Base-by-base conservation (phyloP, 2,329 filamentous ascomycete species). In the Penicillium sp. region DNA sequence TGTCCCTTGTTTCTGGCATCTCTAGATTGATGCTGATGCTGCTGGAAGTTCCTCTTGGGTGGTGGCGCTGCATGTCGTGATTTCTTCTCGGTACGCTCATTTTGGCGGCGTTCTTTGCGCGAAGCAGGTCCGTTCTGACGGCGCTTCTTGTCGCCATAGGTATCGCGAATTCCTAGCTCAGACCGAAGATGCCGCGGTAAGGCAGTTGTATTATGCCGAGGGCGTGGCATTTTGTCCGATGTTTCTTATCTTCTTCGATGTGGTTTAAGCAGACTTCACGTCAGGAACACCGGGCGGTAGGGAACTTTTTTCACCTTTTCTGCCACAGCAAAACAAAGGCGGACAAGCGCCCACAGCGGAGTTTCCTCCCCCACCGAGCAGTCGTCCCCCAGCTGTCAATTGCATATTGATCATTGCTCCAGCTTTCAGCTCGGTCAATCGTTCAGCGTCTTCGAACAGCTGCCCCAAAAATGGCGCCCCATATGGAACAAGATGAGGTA, bases 71-170 rank as follows among this genome's bases (percentile, higher is more conserved):
- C 57, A 45, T 70, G 72, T 56, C 76, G 76, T 27, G 71, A 65
- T 69, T 83, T 88, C 70, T 85, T 88, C 62, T 83, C 78, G 21
- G 78, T 75, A 50, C 88, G 81, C 62, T 88, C 84, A 14, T 81
- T 81, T 67, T 87, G 90, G 52, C 89, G 82, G 54, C 83, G 81
- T 50, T 88, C 85, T 75, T 89, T 89, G 61, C 87, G 80, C 43
- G 67, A 61, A 29, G 61, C 57, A 22, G 70, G 63, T 21, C 67
- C 66, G 56, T 67, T 67, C 13, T 61, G 59, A 41, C 58, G 66
- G 44, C 66, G 64, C 56, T 68, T 67, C 57, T 68, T 69, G 13
- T 67, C 66, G 6, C 70, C 69, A 47, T 70, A 69, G 5, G 59
- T 61, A 59, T 74, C 74, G 24, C 62, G 64, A n/a, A 76, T 64